Percentiles rank a stretch among this genome's conserved stretches.
These are phyloP conservation scores for Triticum turgidum DNA, from an alignment of 176 grass and related monocot species.

Conservation along the genomic window DNA sequence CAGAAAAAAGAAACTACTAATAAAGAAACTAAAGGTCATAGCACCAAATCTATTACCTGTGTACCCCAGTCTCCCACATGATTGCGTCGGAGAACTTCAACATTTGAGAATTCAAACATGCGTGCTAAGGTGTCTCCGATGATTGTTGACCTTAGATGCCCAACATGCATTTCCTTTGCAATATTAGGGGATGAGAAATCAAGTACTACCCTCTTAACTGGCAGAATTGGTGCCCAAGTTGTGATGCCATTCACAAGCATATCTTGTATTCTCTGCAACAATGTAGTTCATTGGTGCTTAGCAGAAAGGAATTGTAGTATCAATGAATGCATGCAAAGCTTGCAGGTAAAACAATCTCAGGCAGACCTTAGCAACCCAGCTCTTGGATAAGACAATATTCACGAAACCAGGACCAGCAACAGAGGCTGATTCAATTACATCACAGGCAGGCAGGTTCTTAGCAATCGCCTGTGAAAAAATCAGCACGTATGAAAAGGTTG, in stretches of 20 bases:
- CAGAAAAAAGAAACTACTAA: not conserved
- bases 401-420: conserved; percentile 98
- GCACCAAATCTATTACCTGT: conserved; percentile 51
- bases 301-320: not conserved
- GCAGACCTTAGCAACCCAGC: conserved; percentile 83
- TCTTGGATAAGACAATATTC: conserved; percentile 79
- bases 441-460: conserved; percentile 71
- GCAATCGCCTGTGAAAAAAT: conserved; percentile 68
- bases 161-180: conserved; percentile 99
- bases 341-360: conserved; percentile 14
- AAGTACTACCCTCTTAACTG: conserved; percentile 65
- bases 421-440: conserved; percentile 87
- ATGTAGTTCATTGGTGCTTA: conserved; percentile 19
- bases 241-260: conserved; percentile 85
- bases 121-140: conserved; percentile 90
- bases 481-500: conserved; percentile 16
- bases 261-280: conserved; percentile 72
- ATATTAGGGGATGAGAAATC: conserved; percentile 98
- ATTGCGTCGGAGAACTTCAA: conserved; percentile 84
- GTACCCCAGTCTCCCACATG: conserved; percentile 99
- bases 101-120: conserved; percentile 96
- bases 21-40: not conserved
- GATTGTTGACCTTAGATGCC: conserved; percentile 88
- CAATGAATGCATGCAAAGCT: not conserved
- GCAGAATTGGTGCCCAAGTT: conserved; percentile 80